Conservation (phyloP, 352 stramenopile species). For the Pythium aquatile region DNA sequence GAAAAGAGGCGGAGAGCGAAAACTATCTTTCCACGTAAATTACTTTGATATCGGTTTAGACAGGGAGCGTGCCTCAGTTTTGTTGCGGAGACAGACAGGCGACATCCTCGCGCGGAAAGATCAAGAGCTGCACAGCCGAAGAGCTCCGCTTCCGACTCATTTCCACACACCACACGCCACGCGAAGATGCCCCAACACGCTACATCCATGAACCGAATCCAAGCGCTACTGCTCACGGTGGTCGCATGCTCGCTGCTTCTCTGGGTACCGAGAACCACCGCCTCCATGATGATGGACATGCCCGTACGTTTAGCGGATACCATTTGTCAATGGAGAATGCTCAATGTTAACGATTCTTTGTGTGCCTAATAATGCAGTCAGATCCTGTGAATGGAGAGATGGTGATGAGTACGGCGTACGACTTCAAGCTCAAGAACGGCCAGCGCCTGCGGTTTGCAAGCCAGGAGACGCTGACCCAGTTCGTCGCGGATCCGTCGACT, state of each 20-base stretch:
- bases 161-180: conserved; percentile 1
- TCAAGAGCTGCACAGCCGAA: background rate
- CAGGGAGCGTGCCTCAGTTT: background rate
- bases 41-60: background rate
- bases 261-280: conserved; percentile 22
- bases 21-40: background rate
- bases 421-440: conserved; percentile 66
- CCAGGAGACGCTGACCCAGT: conserved; percentile 48
- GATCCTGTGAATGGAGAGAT: conserved; percentile 66
- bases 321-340: background rate
- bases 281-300: conserved; percentile 52
- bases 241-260: conserved; percentile 2
- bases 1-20: background rate
- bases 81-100: background rate
- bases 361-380: conserved; percentile 24
- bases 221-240: conserved; percentile 20
- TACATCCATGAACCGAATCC: conserved; percentile 7
- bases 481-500: conserved; percentile 48
- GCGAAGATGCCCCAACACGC: background rate
- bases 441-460: conserved; percentile 62
- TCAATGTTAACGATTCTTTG: conserved; percentile 2
- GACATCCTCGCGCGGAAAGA: background rate
- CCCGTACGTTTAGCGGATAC: conserved; percentile 36
- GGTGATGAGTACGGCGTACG: conserved; percentile 58
- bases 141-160: background rate